A percentile compares a stretch with the other conserved stretches of the same genome.
Evolutionary conservation across 2,329 filamentous ascomycete species (phyloP).

Genomic region (Talaromyces sp.): DNA sequence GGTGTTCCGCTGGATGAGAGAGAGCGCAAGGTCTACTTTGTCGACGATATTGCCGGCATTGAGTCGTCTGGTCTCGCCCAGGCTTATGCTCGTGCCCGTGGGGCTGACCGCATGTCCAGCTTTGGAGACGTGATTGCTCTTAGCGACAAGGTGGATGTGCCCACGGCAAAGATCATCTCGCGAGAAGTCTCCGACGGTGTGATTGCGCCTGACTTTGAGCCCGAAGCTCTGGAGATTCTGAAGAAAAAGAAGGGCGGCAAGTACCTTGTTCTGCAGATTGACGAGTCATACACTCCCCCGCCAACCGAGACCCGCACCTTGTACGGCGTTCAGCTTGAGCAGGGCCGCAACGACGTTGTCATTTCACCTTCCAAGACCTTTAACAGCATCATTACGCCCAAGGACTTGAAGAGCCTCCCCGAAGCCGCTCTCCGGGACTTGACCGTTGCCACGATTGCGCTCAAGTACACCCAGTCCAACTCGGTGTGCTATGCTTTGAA

Average conservation of each 20-base stretch:
- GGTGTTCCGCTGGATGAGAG: slow-evolving; percentile 78
- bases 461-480: slow-evolving; percentile 99
- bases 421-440: slow-evolving; percentile 82
- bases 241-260: slow-evolving; percentile 98
- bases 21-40: slow-evolving; percentile 97
- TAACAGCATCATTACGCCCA: slow-evolving; percentile 77
- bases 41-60: slow-evolving; percentile 87
- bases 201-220: slow-evolving; percentile 81
- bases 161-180: slow-evolving; percentile 95
- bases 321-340: slow-evolving; percentile 81
- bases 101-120: slow-evolving; percentile 96
- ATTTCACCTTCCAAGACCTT: slow-evolving; percentile 80
- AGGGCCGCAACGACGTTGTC: slow-evolving; percentile 87
- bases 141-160: slow-evolving; percentile 81
- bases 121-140: slow-evolving; percentile 96
- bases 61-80: slow-evolving; percentile 82
- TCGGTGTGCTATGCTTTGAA: slow-evolving; percentile 96
- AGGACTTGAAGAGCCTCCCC: slow-evolving; percentile 66
- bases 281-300: slow-evolving; percentile 75
- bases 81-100: slow-evolving; percentile 91
- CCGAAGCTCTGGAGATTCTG: slow-evolving; percentile 81
- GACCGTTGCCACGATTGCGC: slow-evolving; percentile 89
- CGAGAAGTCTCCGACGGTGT: slow-evolving; percentile 97
- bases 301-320: slow-evolving; percentile 75
- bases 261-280: slow-evolving; percentile 94